Conservation (phyloP, 2,329 filamentous ascomycete species). For the Claviceps africana region DNA sequence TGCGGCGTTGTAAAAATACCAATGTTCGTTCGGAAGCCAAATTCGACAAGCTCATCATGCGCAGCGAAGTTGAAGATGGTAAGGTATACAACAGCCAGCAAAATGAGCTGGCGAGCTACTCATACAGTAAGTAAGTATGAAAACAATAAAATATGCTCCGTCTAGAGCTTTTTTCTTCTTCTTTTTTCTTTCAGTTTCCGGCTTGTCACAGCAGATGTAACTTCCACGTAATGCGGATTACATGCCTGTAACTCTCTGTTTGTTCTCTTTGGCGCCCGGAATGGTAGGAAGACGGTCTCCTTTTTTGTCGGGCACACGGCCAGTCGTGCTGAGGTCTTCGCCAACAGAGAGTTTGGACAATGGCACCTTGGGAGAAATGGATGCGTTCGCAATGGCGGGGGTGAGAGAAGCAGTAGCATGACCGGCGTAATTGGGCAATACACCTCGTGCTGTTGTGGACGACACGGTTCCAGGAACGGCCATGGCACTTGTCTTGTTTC, state of each 20-base stretch:
- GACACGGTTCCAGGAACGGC: constrained; percentile 34
- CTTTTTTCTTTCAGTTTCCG: constrained; percentile 1
- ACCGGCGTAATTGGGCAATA: constrained; percentile 37
- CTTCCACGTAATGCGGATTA: not conserved
- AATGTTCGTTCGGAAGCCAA: not conserved
- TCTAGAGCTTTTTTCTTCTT: constrained; percentile 11
- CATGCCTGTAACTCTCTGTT: constrained; percentile 1
- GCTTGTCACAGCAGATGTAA: not conserved
- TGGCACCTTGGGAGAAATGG: constrained; percentile 18
- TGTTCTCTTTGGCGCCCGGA: constrained; percentile 5
- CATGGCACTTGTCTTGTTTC: constrained; percentile 33
- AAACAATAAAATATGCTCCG: constrained; percentile 18
- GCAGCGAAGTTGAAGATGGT: constrained; percentile 11
- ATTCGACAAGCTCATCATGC: constrained; percentile 7
- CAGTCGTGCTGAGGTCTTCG: constrained; percentile 9
- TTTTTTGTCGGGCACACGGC: constrained; percentile 19
- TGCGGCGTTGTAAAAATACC: constrained; percentile 1
- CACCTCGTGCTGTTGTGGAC: constrained; percentile 39
- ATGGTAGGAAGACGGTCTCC: constrained; percentile 31
- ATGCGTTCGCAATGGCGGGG: constrained; percentile 28
- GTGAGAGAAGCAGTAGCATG: constrained; percentile 37
- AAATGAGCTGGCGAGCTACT: constrained; percentile 10
- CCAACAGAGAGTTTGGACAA: constrained; percentile 14
- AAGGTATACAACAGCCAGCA: constrained; percentile 10
- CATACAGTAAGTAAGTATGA: constrained; percentile 20